Conservation (phyloP, 306 rosid genomes). For the Begonia fuchsioides region DNA sequence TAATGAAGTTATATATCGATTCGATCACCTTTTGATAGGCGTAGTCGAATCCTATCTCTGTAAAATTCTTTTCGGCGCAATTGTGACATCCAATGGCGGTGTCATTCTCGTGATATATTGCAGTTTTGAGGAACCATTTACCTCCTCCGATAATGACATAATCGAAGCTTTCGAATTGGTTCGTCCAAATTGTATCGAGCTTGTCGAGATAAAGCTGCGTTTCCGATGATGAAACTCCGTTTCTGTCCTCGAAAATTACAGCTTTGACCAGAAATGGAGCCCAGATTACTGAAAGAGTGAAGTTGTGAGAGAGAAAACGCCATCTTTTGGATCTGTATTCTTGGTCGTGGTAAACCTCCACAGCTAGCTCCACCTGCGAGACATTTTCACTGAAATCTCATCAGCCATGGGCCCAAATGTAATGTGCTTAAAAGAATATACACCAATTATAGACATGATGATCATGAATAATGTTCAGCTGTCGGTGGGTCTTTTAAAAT, state of each 20-base stretch:
- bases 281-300: slow-evolving; percentile 71
- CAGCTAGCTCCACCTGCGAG: slow-evolving; percentile 51
- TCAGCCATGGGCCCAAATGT: slow-evolving; percentile 15
- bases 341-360: slow-evolving; percentile 69
- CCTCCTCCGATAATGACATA: slow-evolving; percentile 47
- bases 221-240: slow-evolving; percentile 59
- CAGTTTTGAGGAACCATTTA: slow-evolving; percentile 71
- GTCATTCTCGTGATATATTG: slow-evolving; percentile 52
- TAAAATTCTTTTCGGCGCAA: slow-evolving; percentile 49
- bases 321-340: slow-evolving; percentile 66
- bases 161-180: slow-evolving; percentile 27
- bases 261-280: slow-evolving; percentile 66
- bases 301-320: slow-evolving; percentile 61
- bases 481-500: neutral
- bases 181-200: slow-evolving; percentile 44
- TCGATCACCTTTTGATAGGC: slow-evolving; percentile 45
- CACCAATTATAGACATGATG: neutral
- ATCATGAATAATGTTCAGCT: no score
- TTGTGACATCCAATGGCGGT: slow-evolving; percentile 39
- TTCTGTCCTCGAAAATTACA: slow-evolving; percentile 47
- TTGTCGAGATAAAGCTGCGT: slow-evolving; percentile 47
- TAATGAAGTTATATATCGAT: slow-evolving; percentile 24
- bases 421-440: neutral
- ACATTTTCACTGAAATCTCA: slow-evolving; percentile 11
- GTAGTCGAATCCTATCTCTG: slow-evolving; percentile 38